Conservation (phyloP, 306 rosid species). For the Canavalia gladiata region DNA sequence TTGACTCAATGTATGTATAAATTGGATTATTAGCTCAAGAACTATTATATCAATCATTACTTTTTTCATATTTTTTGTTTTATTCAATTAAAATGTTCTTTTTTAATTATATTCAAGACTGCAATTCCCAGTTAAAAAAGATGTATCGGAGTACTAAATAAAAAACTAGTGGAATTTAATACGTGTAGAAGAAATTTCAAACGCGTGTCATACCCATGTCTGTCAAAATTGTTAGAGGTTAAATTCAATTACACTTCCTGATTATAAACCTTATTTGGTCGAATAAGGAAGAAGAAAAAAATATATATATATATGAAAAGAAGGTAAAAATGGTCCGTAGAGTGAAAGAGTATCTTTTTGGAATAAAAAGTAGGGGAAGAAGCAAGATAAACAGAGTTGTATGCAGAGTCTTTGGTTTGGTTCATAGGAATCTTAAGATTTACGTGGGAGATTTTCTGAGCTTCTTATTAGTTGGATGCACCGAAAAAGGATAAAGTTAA, state of each 20-base stretch:
- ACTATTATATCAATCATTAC: neutral
- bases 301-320: neutral
- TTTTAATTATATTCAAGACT: neutral
- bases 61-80: neutral
- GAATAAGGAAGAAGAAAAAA: neutral
- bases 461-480: constrained; percentile 53
- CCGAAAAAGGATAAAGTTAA: constrained; percentile 26
- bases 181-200: neutral
- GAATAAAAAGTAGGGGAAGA: neutral
- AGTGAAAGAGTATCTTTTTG: constrained; percentile 24
- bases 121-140: neutral
- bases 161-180: neutral
- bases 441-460: constrained; percentile 34
- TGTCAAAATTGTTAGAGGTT: neutral
- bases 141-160: neutral
- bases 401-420: neutral
- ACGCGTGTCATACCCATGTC: neutral
- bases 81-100: neutral
- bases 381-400: neutral
- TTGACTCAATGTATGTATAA: neutral
- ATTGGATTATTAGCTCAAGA: neutral
- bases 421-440: constrained; percentile 6
- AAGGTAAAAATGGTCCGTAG: neutral
- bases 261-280: neutral
- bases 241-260: constrained; percentile 1